phyloP scores from a whole-genome alignment of 1,284 basidiomycete species.

The Lignosus rhinocerotis region DNA sequence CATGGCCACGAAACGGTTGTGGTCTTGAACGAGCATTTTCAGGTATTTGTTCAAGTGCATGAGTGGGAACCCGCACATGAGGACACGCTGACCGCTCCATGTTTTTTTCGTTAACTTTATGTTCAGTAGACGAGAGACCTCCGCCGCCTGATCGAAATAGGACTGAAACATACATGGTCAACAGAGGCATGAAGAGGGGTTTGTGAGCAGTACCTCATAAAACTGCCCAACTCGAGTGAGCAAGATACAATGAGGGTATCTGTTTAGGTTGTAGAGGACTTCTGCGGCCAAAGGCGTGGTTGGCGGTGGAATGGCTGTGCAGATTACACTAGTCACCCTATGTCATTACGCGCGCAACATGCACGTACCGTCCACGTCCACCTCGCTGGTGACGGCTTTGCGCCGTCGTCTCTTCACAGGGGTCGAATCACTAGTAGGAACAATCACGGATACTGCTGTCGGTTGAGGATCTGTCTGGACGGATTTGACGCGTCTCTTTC shows the following conservation, averaged over 20 bases:
- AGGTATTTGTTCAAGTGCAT: slow-evolving; percentile 83
- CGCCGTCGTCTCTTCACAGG: not conserved
- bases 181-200: not conserved
- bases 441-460: not conserved
- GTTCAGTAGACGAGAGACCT: slow-evolving; percentile 74
- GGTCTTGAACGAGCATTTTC: slow-evolving; percentile 81
- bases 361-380: slow-evolving; percentile 2
- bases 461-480: not conserved
- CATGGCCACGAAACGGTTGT: slow-evolving; percentile 84
- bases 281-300: slow-evolving; percentile 62
- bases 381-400: not conserved
- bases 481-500: slow-evolving; percentile 12
- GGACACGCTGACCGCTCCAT: slow-evolving; percentile 68
- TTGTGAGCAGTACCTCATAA: slow-evolving; percentile 71
- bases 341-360: not conserved
- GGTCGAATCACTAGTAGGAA: not conserved
- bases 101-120: slow-evolving; percentile 79
- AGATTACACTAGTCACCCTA: not conserved
- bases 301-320: slow-evolving; percentile 32
- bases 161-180: slow-evolving; percentile 46
- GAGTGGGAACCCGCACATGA: slow-evolving; percentile 92
- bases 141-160: slow-evolving; percentile 88
- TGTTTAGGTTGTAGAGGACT: slow-evolving; percentile 70
- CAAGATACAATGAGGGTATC: slow-evolving; percentile 86
- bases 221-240: slow-evolving; percentile 93